Evolutionary conservation across 2,329 filamentous ascomycete genomes (phyloP), one percentile per base, ranked within the genome.

Genomic region (Aspergillus sp.): DNA sequence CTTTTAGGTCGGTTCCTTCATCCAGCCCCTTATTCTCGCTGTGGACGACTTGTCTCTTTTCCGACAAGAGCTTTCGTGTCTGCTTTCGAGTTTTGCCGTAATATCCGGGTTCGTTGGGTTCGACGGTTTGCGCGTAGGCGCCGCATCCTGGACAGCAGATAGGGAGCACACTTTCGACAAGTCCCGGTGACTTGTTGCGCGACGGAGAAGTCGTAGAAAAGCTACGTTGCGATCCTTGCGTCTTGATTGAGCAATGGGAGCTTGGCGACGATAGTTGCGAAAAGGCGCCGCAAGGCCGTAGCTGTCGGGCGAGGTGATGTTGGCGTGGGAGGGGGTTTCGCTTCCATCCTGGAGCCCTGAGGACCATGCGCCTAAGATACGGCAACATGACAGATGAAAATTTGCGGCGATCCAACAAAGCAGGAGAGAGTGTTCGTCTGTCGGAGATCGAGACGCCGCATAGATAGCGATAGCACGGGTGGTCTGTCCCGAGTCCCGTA

Each of bases 91-190:
- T 72, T 43, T 72, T 64, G 52, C 75, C 73, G 65, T 85, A 87
- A 65, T 76, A 86, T 10, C 84, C 84, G 2, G 83, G 78, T 57
- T 80, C 76, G 1, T 76, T 70, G 33, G 76, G 71, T 44, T 81
- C 76, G 45, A 81, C 65, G 4, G 78, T 80, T 65, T 86, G 83
- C 32, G 80, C 76, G 33, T 79, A 78, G 24, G 83, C 84, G 49
- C 84, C 84, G 58, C 84, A 87, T 59, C 84, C 84, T 26, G 84
- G 83, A 64, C 84, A 86, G 20, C 77, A 76, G 6, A 75, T 51
- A 0, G 82, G 82, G 11, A 85, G 64, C 6, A 54, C 33, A 16
- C 64, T 56, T 5, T 56, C 53, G n/a, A 58, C 9, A 2, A 54
- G 41, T 4, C 60, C 56, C n/a, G 47, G 14, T n/a, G 57, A 30